phyloP scores from a whole-genome alignment of 805 yeast genomes.

The Cyberlindnera bimundalis region DNA sequence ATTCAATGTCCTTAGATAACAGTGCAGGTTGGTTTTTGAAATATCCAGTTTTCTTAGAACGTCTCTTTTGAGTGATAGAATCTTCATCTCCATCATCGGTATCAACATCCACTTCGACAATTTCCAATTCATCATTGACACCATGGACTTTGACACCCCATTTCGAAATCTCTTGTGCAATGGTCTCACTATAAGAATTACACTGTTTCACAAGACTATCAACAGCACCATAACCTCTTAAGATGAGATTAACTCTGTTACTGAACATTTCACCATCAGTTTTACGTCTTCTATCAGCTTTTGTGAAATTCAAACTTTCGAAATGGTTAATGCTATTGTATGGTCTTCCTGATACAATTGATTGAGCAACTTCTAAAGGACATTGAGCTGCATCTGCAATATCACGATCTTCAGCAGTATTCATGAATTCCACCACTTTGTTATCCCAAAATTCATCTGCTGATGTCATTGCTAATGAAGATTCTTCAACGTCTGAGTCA shows the following conservation, averaged over 20 bases:
- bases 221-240: slow-evolving; percentile 90
- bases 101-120: slow-evolving; percentile 46
- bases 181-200: slow-evolving; percentile 67
- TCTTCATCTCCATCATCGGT: slow-evolving; percentile 33
- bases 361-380: slow-evolving; percentile 59
- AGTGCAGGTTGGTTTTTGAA: slow-evolving; percentile 70
- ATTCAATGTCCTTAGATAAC: slow-evolving; percentile 56
- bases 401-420: slow-evolving; percentile 71
- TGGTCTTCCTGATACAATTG: slow-evolving; percentile 68
- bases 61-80: slow-evolving; percentile 27
- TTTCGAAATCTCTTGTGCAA: slow-evolving; percentile 64
- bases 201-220: slow-evolving; percentile 88
- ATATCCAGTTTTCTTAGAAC: slow-evolving; percentile 34
- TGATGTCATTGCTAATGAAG: slow-evolving; percentile 27
- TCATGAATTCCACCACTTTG: slow-evolving; percentile 71
- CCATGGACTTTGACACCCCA: slow-evolving; percentile 90
- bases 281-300: slow-evolving; percentile 40
- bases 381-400: slow-evolving; percentile 77
- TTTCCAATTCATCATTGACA: slow-evolving; percentile 58
- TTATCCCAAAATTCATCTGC: slow-evolving; percentile 47
- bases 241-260: slow-evolving; percentile 62
- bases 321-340: slow-evolving; percentile 56
- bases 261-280: slow-evolving; percentile 72
- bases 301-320: slow-evolving; percentile 50
- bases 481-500: slow-evolving; percentile 45